phyloP scores from a whole-genome alignment of 208 protist genomes.

The Acanthamoeba lenticulata region DNA sequence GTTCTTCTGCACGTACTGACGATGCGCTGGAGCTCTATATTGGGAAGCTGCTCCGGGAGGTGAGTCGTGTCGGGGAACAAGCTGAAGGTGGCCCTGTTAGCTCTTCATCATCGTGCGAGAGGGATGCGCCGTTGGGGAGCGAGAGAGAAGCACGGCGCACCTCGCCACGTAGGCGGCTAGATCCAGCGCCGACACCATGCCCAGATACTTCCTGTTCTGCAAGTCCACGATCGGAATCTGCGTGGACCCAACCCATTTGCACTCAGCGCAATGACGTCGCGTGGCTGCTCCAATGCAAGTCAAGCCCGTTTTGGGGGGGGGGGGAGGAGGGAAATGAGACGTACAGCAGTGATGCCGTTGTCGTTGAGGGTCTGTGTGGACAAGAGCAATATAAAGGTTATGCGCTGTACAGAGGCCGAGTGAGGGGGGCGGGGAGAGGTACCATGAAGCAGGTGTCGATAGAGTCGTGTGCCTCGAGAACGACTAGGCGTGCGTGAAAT shows the following conservation, averaged over 20 bases:
- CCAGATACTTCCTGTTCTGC: not conserved
- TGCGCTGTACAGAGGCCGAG: not conserved
- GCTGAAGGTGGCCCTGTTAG: not conserved
- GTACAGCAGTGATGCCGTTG: not conserved
- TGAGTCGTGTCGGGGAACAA: not conserved
- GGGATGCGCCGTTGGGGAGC: not conserved
- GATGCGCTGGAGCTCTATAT: constrained; percentile 25
- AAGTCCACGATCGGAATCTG: constrained; percentile 41
- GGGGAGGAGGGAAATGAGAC: not conserved
- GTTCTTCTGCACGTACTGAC: constrained; percentile 48
- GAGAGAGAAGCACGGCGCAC: not conserved
- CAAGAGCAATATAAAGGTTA: not conserved
- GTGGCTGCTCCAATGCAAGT: not conserved
- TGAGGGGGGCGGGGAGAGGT: not conserved
- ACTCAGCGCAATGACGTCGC: no score
- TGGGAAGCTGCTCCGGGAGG: constrained; percentile 30
- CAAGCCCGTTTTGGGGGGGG: not conserved
- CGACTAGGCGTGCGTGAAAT: constrained; percentile 25
- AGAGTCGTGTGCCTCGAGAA: not conserved
- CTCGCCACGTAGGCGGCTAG: constrained; percentile 46
- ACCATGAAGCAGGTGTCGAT: constrained; percentile 41
- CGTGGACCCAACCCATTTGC: no score
- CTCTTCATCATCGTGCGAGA: not conserved
- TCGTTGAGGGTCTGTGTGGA: not conserved
- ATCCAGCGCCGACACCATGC: constrained; percentile 47